Base-by-base conservation (phyloP, 2,329 filamentous ascomycete species). In the Daldinia eschscholtzii region DNA sequence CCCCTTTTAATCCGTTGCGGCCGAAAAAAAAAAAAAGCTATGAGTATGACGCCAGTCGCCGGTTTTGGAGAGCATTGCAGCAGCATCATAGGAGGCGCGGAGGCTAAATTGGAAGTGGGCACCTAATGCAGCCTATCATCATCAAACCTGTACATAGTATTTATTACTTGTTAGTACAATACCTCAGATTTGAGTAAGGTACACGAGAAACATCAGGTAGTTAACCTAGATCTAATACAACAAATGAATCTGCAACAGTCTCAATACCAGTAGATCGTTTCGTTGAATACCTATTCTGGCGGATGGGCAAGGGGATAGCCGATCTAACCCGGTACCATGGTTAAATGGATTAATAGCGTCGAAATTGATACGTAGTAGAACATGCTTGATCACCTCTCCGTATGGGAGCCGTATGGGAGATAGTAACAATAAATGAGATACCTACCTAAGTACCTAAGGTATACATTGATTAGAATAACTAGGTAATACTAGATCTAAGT, bases 1-100 rank as follows among this genome's bases (percentile, higher is more conserved):
- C 61, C 61, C 57, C 52, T 62, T 68, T 61, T 18, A 65, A 39
- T 61, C 53, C 33, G 55, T 59, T 61, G 61, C 41, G 61, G 61
- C 64, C 65, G 68, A 60, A 46, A 60, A 53, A 62, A 12, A 39
- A 39, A 39, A 37, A 37, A 13, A 37, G n/a, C n/a, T 33, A 15
- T 13, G 35, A 13, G 30, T 15, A 56, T 55, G 52, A 57, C 20
- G 28, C 44, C 44, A 48, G 46, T 50, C 13, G 59, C 41, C 44
- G 30, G 42, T 37, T 57, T 12, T 65, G 41, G 30, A 55, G 28
- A 65, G 62, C 39, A 44, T 53, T 33, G 37, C 48, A 61, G 37
- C 13, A 9, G 33, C 9, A 33, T 55, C 33, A 33, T 37, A 55
- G 46, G 46, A 50, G 46, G 26, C 26, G 15, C 26, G 44, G 46